Conservation (phyloP, 2,329 filamentous ascomycete species). For the Colletotrichum orbiculare region DNA sequence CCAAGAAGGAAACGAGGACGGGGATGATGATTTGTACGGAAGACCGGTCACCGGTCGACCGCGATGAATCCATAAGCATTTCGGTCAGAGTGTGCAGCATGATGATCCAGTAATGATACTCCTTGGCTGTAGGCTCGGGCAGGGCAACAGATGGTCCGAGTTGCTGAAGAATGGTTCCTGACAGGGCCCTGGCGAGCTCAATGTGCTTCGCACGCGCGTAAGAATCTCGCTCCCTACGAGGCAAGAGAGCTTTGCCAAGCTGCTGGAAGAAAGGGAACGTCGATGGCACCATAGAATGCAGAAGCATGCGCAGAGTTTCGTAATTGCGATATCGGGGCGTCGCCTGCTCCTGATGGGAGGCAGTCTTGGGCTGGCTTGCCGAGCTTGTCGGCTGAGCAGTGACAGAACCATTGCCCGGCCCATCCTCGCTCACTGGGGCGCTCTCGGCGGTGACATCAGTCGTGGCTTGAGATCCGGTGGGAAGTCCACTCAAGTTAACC, state of each 20-base stretch:
- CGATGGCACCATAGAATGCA: conserved; percentile 81
- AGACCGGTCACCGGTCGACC: conserved; percentile 59
- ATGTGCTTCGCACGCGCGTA: conserved; percentile 66
- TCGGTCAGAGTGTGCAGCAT: conserved; percentile 82
- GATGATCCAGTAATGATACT: conserved; percentile 85
- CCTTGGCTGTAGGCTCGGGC: conserved; percentile 64
- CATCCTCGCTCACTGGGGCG: conserved; percentile 47
- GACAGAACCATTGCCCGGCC: conserved; percentile 43
- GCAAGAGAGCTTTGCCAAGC: conserved; percentile 83
- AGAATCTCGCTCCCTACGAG: conserved; percentile 77
- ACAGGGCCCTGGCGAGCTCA: conserved; percentile 73
- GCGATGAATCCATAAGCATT: conserved; percentile 75
- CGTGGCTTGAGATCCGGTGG: conserved; percentile 7
- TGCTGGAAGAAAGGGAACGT: conserved; percentile 89
- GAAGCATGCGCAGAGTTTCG: conserved; percentile 77
- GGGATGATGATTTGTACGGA: conserved; percentile 73
- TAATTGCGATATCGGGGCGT: conserved; percentile 75
- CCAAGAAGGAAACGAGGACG: conserved; percentile 88
- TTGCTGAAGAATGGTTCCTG: conserved; percentile 75
- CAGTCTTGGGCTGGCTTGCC: conserved; percentile 46
- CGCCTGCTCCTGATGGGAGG: conserved; percentile 55
- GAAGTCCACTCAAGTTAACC: conserved; percentile 10
- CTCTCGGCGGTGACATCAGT: conserved; percentile 44
- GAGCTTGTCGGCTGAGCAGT: conserved; percentile 38
- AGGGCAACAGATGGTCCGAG: conserved; percentile 61